Conservation (phyloP, 73 alveolate genomes). For the Paramecium tetraurelia region DNA sequence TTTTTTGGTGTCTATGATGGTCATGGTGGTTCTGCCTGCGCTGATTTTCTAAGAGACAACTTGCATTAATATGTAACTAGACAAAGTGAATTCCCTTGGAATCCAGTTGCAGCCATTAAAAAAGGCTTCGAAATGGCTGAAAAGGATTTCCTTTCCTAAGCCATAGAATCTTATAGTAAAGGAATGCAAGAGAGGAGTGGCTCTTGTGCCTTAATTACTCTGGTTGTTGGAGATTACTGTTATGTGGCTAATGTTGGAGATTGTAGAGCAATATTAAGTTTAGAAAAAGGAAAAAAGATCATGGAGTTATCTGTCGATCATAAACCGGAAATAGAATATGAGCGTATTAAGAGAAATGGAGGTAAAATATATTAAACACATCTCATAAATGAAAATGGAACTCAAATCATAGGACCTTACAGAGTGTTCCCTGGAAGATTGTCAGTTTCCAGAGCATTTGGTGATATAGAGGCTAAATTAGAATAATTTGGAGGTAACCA, state of each 20-base stretch:
- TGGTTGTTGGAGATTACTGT: conserved; percentile 83
- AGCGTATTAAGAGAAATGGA: conserved; percentile 86
- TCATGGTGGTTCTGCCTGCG: conserved; percentile 96
- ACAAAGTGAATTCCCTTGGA: conserved; percentile 73
- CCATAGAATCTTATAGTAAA: conserved; percentile 68
- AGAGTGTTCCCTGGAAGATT: conserved; percentile 95
- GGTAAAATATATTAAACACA: conserved; percentile 83
- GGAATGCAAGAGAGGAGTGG: conserved; percentile 89
- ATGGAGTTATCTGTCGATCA: conserved; percentile 86
- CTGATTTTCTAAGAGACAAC: conserved; percentile 93
- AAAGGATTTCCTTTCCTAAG: conserved; percentile 78
- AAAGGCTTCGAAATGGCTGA: conserved; percentile 91
- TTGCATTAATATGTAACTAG: conserved; percentile 76
- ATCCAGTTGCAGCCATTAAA: conserved; percentile 85
- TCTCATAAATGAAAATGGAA: not conserved
- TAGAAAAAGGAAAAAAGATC: conserved; percentile 70
- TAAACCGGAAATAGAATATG: conserved; percentile 87
- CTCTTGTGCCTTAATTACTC: conserved; percentile 87
- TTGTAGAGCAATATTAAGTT: conserved; percentile 82
- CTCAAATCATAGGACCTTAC: conserved; percentile 69
- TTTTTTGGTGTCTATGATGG: conserved; percentile 99
- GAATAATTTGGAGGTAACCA: conserved; percentile 93
- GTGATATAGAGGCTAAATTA: conserved; percentile 95
- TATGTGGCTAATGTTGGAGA: conserved; percentile 97
- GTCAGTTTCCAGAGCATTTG: conserved; percentile 93